Conservation (phyloP, 2,329 filamentous ascomycete genomes). For the Stachybotrys elegans region DNA sequence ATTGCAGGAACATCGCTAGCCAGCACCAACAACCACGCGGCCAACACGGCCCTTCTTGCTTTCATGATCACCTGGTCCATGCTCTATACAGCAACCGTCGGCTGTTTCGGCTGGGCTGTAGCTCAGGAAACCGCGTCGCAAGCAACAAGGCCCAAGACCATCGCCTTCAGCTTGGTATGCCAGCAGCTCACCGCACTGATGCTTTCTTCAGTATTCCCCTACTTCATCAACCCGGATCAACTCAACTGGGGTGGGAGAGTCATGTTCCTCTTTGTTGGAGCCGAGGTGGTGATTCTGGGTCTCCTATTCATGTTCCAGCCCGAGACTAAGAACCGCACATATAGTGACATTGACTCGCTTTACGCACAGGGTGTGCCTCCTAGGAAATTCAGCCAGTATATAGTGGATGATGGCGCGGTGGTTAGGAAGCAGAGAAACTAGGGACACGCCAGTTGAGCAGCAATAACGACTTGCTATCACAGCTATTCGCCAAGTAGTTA, state of each 20-base stretch:
- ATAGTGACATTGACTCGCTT: conserved; percentile 25
- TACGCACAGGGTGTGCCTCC: conserved; percentile 18
- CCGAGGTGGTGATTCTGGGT: conserved; percentile 26
- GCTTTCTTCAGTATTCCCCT: conserved; percentile 29
- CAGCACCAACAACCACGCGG: conserved; percentile 13
- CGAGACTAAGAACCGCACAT: conserved; percentile 32
- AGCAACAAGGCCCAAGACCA: conserved; percentile 21
- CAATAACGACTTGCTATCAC: too few relatives aligned
- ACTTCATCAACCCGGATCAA: conserved; percentile 31
- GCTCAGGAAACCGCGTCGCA: conserved; percentile 22
- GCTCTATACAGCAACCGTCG: conserved; percentile 21
- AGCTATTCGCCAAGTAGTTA: too few relatives aligned
- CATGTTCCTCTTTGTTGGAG: conserved; percentile 30
- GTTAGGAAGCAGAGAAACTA: conserved; percentile 9
- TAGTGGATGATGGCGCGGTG: conserved; percentile 12
- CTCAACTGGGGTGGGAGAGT: conserved; percentile 32
- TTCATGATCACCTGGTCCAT: conserved; percentile 26
- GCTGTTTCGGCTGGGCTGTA: conserved; percentile 23
- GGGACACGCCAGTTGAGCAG: too few relatives aligned
- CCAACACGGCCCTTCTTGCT: conserved; percentile 18
- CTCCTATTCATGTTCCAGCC: conserved; percentile 28
- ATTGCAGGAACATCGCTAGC: conserved; percentile 18
- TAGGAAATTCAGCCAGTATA: conserved; percentile 17
- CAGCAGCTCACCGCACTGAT: conserved; percentile 29
- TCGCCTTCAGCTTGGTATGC: conserved; percentile 21